Percentiles rank a stretch among this genome's conserved stretches.
These are phyloP conservation scores for Sporothrix protearum DNA, from an alignment of 2,329 filamentous ascomycete genomes.

Conservation along the genomic window DNA sequence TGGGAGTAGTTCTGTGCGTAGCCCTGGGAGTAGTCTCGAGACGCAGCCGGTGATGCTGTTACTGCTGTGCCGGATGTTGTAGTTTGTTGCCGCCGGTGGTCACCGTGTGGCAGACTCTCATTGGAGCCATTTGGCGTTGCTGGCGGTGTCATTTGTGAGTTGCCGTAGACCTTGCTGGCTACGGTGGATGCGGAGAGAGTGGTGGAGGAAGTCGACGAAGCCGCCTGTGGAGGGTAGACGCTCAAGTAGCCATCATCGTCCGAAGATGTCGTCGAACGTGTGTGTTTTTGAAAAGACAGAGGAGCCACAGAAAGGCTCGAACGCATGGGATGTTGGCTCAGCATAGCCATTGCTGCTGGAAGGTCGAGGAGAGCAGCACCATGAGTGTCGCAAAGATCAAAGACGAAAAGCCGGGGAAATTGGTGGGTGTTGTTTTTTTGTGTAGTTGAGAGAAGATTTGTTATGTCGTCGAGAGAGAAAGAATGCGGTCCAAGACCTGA, in stretches of 20 bases:
- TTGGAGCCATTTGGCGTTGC: conserved; percentile 67
- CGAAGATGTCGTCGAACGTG: conserved; percentile 30
- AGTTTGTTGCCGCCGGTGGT: conserved; percentile 32
- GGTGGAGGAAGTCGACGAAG: conserved; percentile 62
- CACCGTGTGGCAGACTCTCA: conserved; percentile 51
- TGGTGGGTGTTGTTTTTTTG: not conserved
- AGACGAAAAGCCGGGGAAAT: not conserved
- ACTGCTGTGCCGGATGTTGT: not conserved
- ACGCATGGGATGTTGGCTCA: conserved; percentile 48
- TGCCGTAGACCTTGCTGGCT: conserved; percentile 42
- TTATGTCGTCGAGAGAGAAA: not conserved
- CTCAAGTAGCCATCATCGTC: conserved; percentile 36
- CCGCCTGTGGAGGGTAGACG: conserved; percentile 54
- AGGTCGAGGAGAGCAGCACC: conserved; percentile 20
- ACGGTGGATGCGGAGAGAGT: conserved; percentile 12
- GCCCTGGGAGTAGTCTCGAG: not conserved
- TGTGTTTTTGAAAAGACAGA: conserved; percentile 50
- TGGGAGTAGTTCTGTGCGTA: conserved; percentile 11
- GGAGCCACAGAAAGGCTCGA: conserved; percentile 61
- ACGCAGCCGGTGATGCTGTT: not conserved
- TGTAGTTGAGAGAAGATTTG: not conserved
- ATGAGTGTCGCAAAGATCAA: conserved; percentile 21
- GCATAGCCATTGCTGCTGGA: conserved; percentile 45
- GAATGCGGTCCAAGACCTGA: not conserved
- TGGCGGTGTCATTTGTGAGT: conserved; percentile 71